Conservation (phyloP, 1,284 basidiomycete genomes). For the Coniophora puteana region DNA sequence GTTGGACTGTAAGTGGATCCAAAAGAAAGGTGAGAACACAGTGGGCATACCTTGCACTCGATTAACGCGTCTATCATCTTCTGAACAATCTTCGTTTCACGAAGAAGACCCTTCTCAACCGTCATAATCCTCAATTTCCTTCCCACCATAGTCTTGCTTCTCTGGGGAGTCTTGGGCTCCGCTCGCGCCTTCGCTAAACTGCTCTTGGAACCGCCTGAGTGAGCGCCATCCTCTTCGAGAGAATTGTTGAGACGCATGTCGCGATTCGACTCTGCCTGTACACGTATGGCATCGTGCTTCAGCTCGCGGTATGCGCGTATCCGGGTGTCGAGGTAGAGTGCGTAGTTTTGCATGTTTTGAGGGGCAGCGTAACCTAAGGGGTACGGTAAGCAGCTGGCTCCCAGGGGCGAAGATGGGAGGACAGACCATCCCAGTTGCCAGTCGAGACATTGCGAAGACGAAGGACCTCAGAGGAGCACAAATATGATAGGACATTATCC, state of each 20-base stretch:
- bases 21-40: slow-evolving; percentile 7
- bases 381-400: slow-evolving; percentile 7
- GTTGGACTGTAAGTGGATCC: slow-evolving; percentile 1
- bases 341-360: slow-evolving; percentile 85
- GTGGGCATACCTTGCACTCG: slow-evolving; percentile 69
- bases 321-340: slow-evolving; percentile 85
- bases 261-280: slow-evolving; percentile 87
- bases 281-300: slow-evolving; percentile 90
- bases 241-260: slow-evolving; percentile 66
- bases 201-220: slow-evolving; percentile 21
- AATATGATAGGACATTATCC: slow-evolving; percentile 83
- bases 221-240: slow-evolving; percentile 50
- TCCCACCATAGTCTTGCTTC: slow-evolving; percentile 78
- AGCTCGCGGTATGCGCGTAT: slow-evolving; percentile 90
- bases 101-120: slow-evolving; percentile 92
- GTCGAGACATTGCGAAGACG: slow-evolving; percentile 74
- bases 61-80: slow-evolving; percentile 84
- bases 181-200: too few species aligned
- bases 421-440: slow-evolving; percentile 79
- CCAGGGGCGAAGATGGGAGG: slow-evolving; percentile 1
- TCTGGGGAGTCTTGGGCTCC: slow-evolving; percentile 33
- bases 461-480: slow-evolving; percentile 78
- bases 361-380: slow-evolving; percentile 79
- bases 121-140: slow-evolving; percentile 87
- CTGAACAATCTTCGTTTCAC: slow-evolving; percentile 92